Evolutionary conservation across 139 green algal species (phyloP).

Genomic region (Chlamydomonas schloesseri): DNA sequence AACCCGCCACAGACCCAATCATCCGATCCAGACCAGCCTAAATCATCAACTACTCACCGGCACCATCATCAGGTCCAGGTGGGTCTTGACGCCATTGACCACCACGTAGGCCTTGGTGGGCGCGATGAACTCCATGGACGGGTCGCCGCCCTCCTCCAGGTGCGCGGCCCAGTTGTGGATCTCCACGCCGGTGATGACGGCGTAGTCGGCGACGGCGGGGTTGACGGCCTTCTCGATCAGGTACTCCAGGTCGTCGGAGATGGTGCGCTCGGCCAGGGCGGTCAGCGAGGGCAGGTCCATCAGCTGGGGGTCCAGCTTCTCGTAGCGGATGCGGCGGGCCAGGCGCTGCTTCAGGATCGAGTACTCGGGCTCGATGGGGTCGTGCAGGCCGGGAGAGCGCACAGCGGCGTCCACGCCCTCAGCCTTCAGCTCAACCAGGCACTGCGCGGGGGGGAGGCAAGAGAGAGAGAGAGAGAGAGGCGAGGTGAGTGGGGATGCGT

Average conservation of each 20-base stretch:
- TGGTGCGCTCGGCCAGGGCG: conserved; percentile 79
- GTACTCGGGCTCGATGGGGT: conserved; percentile 87
- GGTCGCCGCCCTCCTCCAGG: conserved; percentile 58
- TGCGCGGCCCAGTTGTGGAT: conserved; percentile 80
- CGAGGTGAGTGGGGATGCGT: background rate
- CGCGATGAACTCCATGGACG: conserved; percentile 80
- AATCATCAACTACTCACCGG: conserved; percentile 23
- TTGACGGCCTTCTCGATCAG: conserved; percentile 86
- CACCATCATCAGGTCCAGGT: conserved; percentile 75
- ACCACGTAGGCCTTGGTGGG: conserved; percentile 77
- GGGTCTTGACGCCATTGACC: conserved; percentile 74
- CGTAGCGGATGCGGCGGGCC: conserved; percentile 69
- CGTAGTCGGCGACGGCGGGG: conserved; percentile 84
- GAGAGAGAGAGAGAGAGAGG: background rate
- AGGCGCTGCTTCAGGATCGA: conserved; percentile 90
- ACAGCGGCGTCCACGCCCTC: conserved; percentile 57
- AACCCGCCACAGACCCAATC: no score
- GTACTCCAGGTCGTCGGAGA: conserved; percentile 87
- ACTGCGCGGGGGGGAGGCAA: background rate
- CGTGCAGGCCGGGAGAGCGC: conserved; percentile 72
- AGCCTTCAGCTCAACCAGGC: conserved; percentile 51
- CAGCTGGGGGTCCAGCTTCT: conserved; percentile 61
- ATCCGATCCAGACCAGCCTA: no score
- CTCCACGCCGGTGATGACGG: conserved; percentile 86
- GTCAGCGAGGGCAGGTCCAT: conserved; percentile 78